Percentiles rank a stretch among this genome's conserved stretches.
Evolutionary conservation across 805 yeast genomes (phyloP).

Genomic region (Cyberlindnera saturnus): DNA sequence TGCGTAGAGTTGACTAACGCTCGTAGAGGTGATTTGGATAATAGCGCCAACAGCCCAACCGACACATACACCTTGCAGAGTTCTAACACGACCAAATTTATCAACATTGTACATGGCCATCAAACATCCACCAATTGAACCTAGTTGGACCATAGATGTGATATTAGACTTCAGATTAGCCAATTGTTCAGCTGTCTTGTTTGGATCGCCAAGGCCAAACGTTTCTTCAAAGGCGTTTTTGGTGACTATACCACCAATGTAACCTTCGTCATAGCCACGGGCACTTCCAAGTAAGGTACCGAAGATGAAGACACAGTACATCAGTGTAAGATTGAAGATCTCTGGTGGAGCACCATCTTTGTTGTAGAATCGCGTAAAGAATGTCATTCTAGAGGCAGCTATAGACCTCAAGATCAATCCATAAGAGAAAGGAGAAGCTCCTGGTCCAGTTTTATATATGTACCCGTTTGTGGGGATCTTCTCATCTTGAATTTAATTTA

Average conservation of each 20-base stretch:
- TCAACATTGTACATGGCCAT: constrained; percentile 44
- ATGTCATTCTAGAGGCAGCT: background rate
- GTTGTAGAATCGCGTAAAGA: constrained; percentile 13
- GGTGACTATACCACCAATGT: constrained; percentile 38
- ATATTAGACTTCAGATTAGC: constrained; percentile 48
- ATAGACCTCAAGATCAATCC: no score
- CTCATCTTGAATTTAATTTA: no score
- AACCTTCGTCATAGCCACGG: constrained; percentile 55
- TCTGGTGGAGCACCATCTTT: constrained; percentile 31
- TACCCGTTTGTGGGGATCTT: no score
- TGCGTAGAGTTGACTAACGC: constrained; percentile 46
- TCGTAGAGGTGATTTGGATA: no score
- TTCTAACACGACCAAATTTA: constrained; percentile 43
- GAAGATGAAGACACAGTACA: constrained; percentile 39
- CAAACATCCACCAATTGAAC: constrained; percentile 48
- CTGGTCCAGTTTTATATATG: no score
- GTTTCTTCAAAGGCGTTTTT: constrained; percentile 35
- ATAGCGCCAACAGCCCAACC: constrained; percentile 42
- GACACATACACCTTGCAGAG: constrained; percentile 38
- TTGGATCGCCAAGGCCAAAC: constrained; percentile 39
- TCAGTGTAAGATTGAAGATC: constrained; percentile 41
- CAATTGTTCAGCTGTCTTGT: constrained; percentile 27
- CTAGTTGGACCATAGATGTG: constrained; percentile 53
- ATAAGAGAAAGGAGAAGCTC: no score
- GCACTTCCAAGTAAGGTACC: constrained; percentile 48